Evolutionary conservation across 129 eudicot species (phyloP), one percentile per base, ranked within the genome.

Genomic region (Tanacetum coccineum): DNA sequence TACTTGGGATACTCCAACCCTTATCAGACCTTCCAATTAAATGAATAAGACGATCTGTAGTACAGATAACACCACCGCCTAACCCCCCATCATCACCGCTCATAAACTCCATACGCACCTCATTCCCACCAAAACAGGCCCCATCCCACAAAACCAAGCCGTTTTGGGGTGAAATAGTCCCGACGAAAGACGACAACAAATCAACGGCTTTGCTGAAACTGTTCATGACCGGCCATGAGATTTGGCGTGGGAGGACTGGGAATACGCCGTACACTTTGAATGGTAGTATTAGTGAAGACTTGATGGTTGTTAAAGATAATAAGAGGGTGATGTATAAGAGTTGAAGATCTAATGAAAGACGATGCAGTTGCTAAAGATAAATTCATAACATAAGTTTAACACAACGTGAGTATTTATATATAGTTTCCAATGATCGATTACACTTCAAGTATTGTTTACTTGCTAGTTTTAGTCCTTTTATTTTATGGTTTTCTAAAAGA

Each of bases 211-310:
- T 86, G 55, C 91, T 95, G 6, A 93, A 67, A 62, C 67, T 88
- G 50, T 89, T 93, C 59, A 93, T 73, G 7, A 89, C 96, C 1
- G 96, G 93, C 99, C 99, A 93, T 13, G 99, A 86, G 6, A 93
- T 74, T 60, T 93, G 88, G 26, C 83, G 85, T 0, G 99, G 96
- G 22, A 93, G 78, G 64, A 87, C 93, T 10, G 95, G 99, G 13
- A 93, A 86, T 3, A 89, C 90, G 74, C 89, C 99, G 40, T 84
- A 76, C 6, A 79, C 79, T 71, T 79, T 64, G 54, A 93, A 88
- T 1, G 99, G 96, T 19, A 93, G 59, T 65, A 89, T 93, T 14
- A 89, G 32, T 3, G 95, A 89, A 54, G 70, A 70, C 0, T 0
- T 26, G 3, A 0, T 12, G 74, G 18, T 51, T 64, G 72, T 18